These are phyloP conservation scores for Moesziomyces parantarcticus DNA, from an alignment of 1,284 basidiomycete genomes.

Conservation along the genomic window DNA sequence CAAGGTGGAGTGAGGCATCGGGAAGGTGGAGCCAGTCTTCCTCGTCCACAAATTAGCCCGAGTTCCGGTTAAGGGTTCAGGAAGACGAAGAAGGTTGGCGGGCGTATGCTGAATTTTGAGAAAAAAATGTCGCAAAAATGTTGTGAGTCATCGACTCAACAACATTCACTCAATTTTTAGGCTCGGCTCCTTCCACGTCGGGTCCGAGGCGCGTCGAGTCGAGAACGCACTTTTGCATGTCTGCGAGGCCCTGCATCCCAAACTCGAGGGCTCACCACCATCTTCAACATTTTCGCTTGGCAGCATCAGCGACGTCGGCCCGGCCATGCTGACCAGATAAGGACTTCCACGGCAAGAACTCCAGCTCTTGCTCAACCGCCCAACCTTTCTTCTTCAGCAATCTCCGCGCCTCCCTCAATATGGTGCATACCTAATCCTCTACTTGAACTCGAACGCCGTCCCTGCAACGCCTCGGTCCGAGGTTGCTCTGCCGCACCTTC, in stretches of 20 bases:
- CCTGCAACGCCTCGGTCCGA: background rate
- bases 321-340: background rate
- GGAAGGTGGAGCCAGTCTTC: background rate
- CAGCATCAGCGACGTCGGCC: background rate
- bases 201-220: constrained; percentile 27
- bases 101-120: too few species aligned
- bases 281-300: background rate
- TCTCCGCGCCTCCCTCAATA: background rate
- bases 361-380: too few species aligned
- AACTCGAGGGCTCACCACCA: constrained; percentile 4
- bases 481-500: background rate
- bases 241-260: background rate
- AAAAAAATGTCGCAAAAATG: background rate
- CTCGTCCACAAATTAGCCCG: too few species aligned
- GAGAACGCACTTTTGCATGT: constrained; percentile 15
- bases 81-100: too few species aligned
- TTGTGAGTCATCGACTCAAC: background rate
- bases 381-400: background rate
- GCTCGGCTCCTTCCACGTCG: too few species aligned
- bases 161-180: background rate
- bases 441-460: background rate
- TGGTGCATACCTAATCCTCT: background rate
- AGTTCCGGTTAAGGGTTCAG: background rate
- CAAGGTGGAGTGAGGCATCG: background rate
- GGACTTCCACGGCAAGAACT: background rate